A percentile compares a stretch with the other conserved stretches of the same genome.
Evolutionary conservation across 345 rosid genomes (phyloP).

Genomic region (Orychophragmus violaceus): DNA sequence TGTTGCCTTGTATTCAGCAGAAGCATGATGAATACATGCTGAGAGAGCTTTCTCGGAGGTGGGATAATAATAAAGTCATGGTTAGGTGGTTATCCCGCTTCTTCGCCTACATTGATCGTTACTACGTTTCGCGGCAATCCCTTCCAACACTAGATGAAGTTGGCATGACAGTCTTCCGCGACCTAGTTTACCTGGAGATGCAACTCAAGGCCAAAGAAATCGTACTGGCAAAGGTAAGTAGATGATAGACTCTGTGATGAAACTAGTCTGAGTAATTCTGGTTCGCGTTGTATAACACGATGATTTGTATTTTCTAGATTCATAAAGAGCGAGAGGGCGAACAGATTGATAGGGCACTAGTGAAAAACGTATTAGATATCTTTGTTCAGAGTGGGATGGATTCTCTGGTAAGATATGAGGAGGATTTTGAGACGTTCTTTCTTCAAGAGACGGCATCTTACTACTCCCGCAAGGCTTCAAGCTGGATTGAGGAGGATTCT

Average conservation of each 20-base stretch:
- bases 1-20: slow-evolving; percentile 44
- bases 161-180: slow-evolving; percentile 60
- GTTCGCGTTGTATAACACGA: too few species aligned
- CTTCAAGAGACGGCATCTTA: slow-evolving; percentile 56
- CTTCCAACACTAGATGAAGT: slow-evolving; percentile 45
- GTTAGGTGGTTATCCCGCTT: slow-evolving; percentile 68
- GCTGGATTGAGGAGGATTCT: slow-evolving; percentile 65
- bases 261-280: background rate
- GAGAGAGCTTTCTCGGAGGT: slow-evolving; percentile 63
- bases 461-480: slow-evolving; percentile 72
- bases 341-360: slow-evolving; percentile 60
- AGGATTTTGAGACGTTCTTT: slow-evolving; percentile 59
- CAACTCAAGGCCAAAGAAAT: slow-evolving; percentile 46
- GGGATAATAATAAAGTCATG: slow-evolving; percentile 65
- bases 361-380: slow-evolving; percentile 67
- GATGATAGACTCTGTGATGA: background rate
- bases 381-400: slow-evolving; percentile 72
- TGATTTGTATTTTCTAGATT: slow-evolving; percentile 8
- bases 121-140: slow-evolving; percentile 41
- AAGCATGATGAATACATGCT: slow-evolving; percentile 70
- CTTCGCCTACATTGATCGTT: slow-evolving; percentile 70
- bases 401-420: slow-evolving; percentile 42
- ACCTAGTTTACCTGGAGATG: slow-evolving; percentile 36
- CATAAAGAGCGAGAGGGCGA: slow-evolving; percentile 79
- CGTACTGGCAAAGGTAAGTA: slow-evolving; percentile 47